Percentiles rank a stretch among this genome's conserved stretches.
Conservation (phyloP, 164 flowering plant species). For the Nelumbo lutea region DNA sequence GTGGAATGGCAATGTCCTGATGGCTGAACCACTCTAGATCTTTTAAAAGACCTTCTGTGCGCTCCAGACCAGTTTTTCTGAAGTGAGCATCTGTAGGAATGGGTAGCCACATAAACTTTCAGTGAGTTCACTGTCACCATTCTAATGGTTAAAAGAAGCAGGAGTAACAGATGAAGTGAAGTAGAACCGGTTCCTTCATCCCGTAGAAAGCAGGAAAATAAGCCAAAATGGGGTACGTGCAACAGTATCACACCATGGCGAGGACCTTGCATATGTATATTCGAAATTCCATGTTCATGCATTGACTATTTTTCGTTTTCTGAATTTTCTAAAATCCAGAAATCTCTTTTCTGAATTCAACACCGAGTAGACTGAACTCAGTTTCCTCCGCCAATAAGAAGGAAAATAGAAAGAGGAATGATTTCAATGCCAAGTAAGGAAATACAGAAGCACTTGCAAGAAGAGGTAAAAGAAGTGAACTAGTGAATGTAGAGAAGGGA, state of each 20-base stretch:
- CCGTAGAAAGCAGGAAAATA: too few species aligned
- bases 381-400: not conserved
- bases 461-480: not conserved
- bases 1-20: conserved; percentile 53
- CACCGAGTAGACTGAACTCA: too few species aligned
- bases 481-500: not conserved
- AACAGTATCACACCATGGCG: too few species aligned
- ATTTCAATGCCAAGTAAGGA: not conserved
- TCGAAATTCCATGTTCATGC: too few species aligned
- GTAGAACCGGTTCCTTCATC: not conserved
- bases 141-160: not conserved
- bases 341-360: too few species aligned
- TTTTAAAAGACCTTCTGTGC: conserved; percentile 46
- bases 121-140: not conserved
- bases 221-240: too few species aligned
- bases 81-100: conserved; percentile 65
- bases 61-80: conserved; percentile 79
- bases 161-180: not conserved
- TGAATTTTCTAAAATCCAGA: too few species aligned
- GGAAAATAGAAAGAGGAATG: not conserved
- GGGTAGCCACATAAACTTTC: not conserved
- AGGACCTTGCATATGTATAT: too few species aligned
- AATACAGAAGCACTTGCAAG: too few species aligned
- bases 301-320: too few species aligned
- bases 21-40: conserved; percentile 70